Percentiles rank a stretch among this genome's conserved stretches.
Conservation (phyloP, 2,329 filamentous ascomycete species). For the Neoarthrinium moseri region DNA sequence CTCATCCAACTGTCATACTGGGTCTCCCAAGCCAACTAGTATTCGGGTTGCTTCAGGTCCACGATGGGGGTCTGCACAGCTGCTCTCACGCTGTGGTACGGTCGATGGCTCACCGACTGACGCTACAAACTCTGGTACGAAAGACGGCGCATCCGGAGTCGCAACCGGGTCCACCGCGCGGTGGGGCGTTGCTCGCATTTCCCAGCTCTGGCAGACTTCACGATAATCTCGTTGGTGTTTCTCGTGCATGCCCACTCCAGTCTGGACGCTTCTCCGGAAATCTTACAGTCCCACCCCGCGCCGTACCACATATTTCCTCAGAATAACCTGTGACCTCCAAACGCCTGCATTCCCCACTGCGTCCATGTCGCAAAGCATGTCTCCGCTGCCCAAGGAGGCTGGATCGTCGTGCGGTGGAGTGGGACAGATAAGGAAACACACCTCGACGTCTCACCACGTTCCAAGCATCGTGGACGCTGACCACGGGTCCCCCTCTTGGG, state of each 20-base stretch:
- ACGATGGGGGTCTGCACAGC: no score
- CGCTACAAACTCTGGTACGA: no score
- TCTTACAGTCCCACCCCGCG: slow-evolving; percentile 8
- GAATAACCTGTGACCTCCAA: neutral
- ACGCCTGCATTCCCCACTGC: neutral
- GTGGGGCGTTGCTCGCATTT: neutral
- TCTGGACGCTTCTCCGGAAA: slow-evolving; percentile 4
- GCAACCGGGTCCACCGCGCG: neutral
- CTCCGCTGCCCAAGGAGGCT: neutral
- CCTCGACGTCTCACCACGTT: neutral
- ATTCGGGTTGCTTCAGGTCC: slow-evolving; percentile 1
- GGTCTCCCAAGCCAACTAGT: no score
- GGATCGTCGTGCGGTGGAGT: slow-evolving; percentile 4
- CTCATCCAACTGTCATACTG: neutral
- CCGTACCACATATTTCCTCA: slow-evolving; percentile 1
- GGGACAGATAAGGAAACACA: slow-evolving; percentile 6
- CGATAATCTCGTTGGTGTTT: slow-evolving; percentile 8
- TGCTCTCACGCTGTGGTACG: no score
- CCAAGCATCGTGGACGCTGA: no score
- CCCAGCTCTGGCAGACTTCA: slow-evolving; percentile 1
- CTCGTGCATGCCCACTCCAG: slow-evolving; percentile 1
- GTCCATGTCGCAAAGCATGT: slow-evolving; percentile 6
- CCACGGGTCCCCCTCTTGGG: no score
- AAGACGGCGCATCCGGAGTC: neutral
- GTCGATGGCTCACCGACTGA: neutral